Conservation (phyloP, 148 eudicot genomes). For the Spergularia marina region DNA sequence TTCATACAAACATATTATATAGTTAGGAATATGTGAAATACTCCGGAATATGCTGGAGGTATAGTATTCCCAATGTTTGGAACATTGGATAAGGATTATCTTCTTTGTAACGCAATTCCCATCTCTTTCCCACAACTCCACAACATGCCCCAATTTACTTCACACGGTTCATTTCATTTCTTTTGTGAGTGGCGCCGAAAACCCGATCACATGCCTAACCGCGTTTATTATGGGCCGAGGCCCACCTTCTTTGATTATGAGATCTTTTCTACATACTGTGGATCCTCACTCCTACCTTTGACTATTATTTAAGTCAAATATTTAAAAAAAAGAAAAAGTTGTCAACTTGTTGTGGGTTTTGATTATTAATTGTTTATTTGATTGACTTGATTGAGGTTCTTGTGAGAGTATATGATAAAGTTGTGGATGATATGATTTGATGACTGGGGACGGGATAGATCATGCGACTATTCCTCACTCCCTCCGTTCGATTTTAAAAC, state of each 20-base stretch:
- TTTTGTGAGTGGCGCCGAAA: constrained; percentile 9
- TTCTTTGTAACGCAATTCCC: neutral
- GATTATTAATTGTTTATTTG: no score
- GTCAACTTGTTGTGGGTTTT: neutral
- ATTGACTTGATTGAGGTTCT: no score
- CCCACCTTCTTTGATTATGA: constrained; percentile 4
- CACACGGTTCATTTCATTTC: neutral
- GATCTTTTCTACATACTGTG: neutral
- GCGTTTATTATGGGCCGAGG: constrained; percentile 15
- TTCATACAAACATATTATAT: neutral
- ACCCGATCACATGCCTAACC: constrained; percentile 21
- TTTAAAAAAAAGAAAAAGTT: no score
- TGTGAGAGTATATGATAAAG: no score
- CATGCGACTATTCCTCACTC: no score
- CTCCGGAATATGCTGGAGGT: neutral
- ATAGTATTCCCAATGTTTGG: constrained; percentile 5
- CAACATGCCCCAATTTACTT: constrained; percentile 6
- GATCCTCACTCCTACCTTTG: constrained; percentile 9
- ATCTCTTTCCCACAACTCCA: constrained; percentile 5
- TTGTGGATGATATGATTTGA: no score
- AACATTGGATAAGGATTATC: constrained; percentile 16
- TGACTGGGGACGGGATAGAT: no score
- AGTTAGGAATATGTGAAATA: constrained; percentile 4
- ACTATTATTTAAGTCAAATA: neutral
- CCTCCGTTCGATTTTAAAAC: no score